A percentile compares a stretch with the other conserved stretches of the same genome.
phyloP scores from a whole-genome alignment of 1,284 basidiomycete genomes.

The Ganoderma boninense region DNA sequence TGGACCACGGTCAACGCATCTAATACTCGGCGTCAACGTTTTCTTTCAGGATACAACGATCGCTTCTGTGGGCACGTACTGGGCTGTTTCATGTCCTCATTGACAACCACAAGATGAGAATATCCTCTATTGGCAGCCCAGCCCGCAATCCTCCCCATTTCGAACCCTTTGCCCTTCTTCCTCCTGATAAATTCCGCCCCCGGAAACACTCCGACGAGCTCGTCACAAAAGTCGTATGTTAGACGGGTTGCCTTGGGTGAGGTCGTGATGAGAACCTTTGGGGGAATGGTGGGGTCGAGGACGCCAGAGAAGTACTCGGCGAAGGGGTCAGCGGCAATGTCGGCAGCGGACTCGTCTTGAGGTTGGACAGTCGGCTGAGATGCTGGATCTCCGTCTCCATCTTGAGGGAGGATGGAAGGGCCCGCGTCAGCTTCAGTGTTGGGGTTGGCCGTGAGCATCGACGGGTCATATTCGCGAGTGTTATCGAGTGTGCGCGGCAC shows the following conservation, averaged over 20 bases:
- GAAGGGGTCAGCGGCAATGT: constrained; percentile 78
- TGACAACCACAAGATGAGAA: constrained; percentile 90
- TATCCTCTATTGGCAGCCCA: constrained; percentile 94
- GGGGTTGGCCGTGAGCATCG: constrained; percentile 79
- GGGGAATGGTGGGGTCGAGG: constrained; percentile 74
- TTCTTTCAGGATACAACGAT: neutral
- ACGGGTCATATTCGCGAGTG: constrained; percentile 89
- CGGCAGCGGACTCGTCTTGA: constrained; percentile 67
- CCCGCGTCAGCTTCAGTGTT: constrained; percentile 41
- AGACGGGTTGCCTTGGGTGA: constrained; percentile 86
- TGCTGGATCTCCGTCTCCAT: constrained; percentile 30
- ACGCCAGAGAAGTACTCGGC: constrained; percentile 72
- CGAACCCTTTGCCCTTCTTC: constrained; percentile 93
- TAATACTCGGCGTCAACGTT: constrained; percentile 38
- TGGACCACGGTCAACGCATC: constrained; percentile 94
- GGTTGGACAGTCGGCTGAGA: constrained; percentile 36
- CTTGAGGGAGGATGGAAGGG: constrained; percentile 44
- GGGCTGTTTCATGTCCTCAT: constrained; percentile 93
- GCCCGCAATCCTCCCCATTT: constrained; percentile 91
- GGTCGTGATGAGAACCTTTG: constrained; percentile 91
- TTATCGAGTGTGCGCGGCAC: constrained; percentile 95
- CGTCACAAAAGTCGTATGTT: constrained; percentile 91
- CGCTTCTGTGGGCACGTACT: constrained; percentile 62
- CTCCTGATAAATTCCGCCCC: constrained; percentile 94
- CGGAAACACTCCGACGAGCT: constrained; percentile 91